Conservation (phyloP, 306 rosid genomes). For the Cucurbita ficifolia region DNA sequence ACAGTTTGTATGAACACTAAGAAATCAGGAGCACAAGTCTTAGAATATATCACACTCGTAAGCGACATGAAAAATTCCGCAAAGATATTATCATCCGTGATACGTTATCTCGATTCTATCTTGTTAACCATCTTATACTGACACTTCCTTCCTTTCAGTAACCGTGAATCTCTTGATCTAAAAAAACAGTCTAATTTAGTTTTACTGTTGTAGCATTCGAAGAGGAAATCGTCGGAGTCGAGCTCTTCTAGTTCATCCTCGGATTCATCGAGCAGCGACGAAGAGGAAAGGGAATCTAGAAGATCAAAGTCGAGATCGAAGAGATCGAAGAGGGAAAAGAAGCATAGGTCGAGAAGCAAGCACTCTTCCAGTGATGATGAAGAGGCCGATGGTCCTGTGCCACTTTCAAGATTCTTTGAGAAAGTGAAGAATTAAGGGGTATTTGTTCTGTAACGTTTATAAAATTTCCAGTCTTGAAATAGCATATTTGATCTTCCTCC, state of each 20-base stretch:
- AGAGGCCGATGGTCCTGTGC: constrained; percentile 63
- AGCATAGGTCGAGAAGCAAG: constrained; percentile 55
- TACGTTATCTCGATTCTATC: not conserved
- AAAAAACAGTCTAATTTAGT: constrained; percentile 4
- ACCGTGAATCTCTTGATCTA: not conserved
- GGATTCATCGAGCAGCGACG: constrained; percentile 52
- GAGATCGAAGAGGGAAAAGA: constrained; percentile 78
- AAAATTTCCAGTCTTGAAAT: not conserved
- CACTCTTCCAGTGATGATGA: constrained; percentile 31
- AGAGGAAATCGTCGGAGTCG: constrained; percentile 58
- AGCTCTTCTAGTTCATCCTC: constrained; percentile 58
- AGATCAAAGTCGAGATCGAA: constrained; percentile 76
- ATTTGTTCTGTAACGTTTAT: not conserved
- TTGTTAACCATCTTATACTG: not conserved
- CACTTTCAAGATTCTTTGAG: constrained; percentile 84
- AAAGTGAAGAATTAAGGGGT: constrained; percentile 31
- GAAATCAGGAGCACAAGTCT: not conserved
- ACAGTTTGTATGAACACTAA: not conserved
- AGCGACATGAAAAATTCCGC: too few species aligned
- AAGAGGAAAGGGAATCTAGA: constrained; percentile 54
- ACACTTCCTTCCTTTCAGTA: not conserved
- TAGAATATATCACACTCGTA: too few species aligned
- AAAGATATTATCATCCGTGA: too few species aligned
- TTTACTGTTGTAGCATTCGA: constrained; percentile 50
- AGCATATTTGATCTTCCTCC: not conserved